Conservation (phyloP, 306 rosid genomes). For the Rosa rugosa region DNA sequence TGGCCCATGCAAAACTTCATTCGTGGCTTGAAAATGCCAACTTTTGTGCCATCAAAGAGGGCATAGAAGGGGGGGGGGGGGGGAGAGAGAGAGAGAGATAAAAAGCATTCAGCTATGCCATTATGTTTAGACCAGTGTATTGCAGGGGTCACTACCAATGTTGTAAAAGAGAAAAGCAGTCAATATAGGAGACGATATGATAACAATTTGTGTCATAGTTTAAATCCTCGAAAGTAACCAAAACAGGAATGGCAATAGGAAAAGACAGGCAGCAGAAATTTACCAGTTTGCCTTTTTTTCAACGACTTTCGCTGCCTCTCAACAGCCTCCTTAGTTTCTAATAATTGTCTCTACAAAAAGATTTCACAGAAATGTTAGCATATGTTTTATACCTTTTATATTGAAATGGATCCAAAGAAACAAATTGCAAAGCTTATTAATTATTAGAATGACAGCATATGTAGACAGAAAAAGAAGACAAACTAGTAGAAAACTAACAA, state of each 20-base stretch:
- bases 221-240: not conserved
- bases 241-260: conserved; percentile 1
- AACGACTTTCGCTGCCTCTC: conserved; percentile 91
- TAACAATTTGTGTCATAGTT: not conserved
- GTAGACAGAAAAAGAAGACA: not conserved
- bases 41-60: not conserved
- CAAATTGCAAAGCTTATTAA: not conserved
- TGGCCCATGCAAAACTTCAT: not conserved
- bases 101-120: not conserved
- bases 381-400: not conserved
- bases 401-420: not conserved
- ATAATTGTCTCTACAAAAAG: conserved; percentile 61
- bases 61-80: not conserved
- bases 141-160: not conserved
- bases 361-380: conserved; percentile 1
- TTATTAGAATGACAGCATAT: not conserved
- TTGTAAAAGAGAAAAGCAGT: not conserved
- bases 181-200: not conserved
- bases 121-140: not conserved
- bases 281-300: conserved; percentile 88
- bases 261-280: conserved; percentile 1
- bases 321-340: conserved; percentile 87
- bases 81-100: not conserved
- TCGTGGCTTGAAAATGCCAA: not conserved
- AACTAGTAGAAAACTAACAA: not conserved